Conservation (phyloP, 306 rosid species). For the Vigna angularis region DNA sequence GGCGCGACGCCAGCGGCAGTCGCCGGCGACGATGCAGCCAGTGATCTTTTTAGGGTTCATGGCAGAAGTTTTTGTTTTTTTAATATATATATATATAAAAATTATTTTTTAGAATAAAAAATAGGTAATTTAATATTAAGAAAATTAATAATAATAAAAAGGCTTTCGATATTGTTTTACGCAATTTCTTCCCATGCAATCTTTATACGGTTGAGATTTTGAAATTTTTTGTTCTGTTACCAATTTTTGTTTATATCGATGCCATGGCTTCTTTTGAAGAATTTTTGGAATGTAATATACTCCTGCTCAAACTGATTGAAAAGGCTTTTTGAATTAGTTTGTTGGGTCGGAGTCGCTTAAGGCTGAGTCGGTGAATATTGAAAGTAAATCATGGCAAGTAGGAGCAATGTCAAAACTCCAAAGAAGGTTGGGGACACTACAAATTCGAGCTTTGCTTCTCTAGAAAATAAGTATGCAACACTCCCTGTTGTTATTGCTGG, state of each 20-base stretch:
- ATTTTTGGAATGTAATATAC: not conserved
- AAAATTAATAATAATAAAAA: too few relatives aligned
- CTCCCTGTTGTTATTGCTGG: not conserved
- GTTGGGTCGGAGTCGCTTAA: not conserved
- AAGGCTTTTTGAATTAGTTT: not conserved
- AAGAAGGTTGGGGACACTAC: conserved; percentile 43
- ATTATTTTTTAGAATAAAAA: too few relatives aligned
- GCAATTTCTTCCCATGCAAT: not conserved
- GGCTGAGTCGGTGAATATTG: conserved; percentile 23
- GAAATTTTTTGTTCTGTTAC: not conserved
- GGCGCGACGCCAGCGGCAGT: too few relatives aligned
- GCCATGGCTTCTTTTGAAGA: not conserved
- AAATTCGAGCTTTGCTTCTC: conserved; percentile 17
- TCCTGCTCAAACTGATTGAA: not conserved
- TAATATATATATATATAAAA: too few relatives aligned
- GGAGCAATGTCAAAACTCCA: conserved; percentile 38
- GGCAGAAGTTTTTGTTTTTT: too few relatives aligned
- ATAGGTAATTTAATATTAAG: too few relatives aligned
- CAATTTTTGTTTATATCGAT: not conserved
- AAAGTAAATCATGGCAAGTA: conserved; percentile 40
- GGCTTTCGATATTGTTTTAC: not conserved
- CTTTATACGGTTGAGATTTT: not conserved
- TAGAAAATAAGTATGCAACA: conserved; percentile 43
- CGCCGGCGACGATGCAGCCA: too few relatives aligned
- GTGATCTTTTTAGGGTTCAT: too few relatives aligned